Conservation (phyloP, 2,329 filamentous ascomycete species). For the Botrytis elliptica region DNA sequence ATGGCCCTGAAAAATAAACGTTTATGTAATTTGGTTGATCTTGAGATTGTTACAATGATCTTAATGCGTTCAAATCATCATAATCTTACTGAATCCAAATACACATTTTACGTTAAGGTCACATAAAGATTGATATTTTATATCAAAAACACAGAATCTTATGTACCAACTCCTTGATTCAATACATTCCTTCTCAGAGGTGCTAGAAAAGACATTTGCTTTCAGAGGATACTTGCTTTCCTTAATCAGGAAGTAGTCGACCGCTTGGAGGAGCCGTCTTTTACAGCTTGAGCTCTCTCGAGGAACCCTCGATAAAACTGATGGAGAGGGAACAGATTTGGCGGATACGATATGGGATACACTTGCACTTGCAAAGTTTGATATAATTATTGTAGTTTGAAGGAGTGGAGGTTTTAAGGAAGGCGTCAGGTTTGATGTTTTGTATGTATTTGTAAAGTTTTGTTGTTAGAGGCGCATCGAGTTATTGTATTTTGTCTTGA, state of each 20-base stretch:
- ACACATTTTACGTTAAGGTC: background rate
- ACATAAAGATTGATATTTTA: background rate
- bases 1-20: background rate
- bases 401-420: no score
- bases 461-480: background rate
- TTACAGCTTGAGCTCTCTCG: background rate
- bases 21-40: background rate
- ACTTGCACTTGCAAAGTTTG: background rate
- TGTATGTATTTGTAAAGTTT: background rate
- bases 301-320: background rate
- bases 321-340: background rate
- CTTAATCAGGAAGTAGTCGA: background rate
- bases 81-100: background rate
- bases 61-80: background rate
- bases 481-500: background rate
- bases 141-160: background rate
- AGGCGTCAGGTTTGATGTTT: background rate
- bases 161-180: background rate
- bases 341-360: background rate
- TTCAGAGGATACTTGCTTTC: background rate
- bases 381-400: background rate
- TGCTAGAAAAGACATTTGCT: background rate
- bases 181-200: background rate
- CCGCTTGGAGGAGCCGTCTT: background rate
- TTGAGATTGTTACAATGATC: background rate